Base-by-base conservation (phyloP, 306 rosid genomes). In the Sicyos baderoa region DNA sequence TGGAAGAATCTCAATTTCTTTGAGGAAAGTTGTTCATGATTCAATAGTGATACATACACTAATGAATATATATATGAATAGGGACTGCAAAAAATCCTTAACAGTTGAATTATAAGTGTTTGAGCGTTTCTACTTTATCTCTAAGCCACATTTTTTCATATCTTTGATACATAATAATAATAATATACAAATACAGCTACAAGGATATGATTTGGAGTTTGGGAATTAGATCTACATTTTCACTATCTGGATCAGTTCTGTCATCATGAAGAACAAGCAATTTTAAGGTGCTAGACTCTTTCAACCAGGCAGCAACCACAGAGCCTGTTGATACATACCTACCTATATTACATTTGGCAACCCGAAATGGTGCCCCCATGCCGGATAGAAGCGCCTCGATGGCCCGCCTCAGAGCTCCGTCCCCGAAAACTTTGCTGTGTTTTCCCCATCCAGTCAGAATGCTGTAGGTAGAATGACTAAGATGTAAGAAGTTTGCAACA, bases 361-460 rank as follows among this genome's bases (percentile, higher is more conserved):
- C 76, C 56, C 58, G 78, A 59, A 93, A 93, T n/a, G 98, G 98
- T 10, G 98, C 89, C 35, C 93, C 91, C 75, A 93, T 83, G 77
- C 88, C 67, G 13, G 76, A 73, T 1, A 93, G 84, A 11, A 89
- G 91, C 18, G 90, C 84, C 82, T 86, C 96, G 40, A 90, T 70
- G 9, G 88, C 87, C 73, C 78, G 90, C 66, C 87, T 86, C 37
- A 93, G 64, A 47, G 85, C 67, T 32, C 98, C 86, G 21, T 89
- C 88, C 0, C 96, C 98, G 8, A 85, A 88, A 8, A 93, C 91
- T 77, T 93, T 93, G 85, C 97, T 93, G 70, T 89, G 98, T 68
- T 90, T 93, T 17, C 98, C 98, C 98, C 97, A 93, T 21, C 98
- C 98, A 9, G 98, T 93, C 81, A 93, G 80, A 65, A 89, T 93